These are phyloP conservation scores for Didymella arachidicola DNA, from an alignment of 2,329 filamentous ascomycete genomes.

Conservation along the genomic window DNA sequence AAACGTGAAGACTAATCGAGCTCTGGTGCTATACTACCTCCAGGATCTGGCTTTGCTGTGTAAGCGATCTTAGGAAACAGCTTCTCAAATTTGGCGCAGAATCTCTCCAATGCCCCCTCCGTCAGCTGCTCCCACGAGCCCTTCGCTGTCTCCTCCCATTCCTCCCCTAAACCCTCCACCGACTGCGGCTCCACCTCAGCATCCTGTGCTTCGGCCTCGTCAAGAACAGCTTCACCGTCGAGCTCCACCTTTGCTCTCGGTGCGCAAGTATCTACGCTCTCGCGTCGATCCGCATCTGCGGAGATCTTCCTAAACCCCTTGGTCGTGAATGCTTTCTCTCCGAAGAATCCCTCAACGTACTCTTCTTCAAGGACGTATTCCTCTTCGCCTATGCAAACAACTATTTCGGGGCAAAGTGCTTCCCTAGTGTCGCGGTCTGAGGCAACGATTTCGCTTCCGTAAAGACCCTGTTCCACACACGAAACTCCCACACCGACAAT, in stretches of 20 bases:
- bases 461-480: slow-evolving; percentile 24
- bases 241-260: slow-evolving; percentile 6
- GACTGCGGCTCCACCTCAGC: slow-evolving; percentile 7
- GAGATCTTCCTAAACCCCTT: background rate
- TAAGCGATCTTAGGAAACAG: background rate
- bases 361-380: slow-evolving; percentile 4
- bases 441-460: slow-evolving; percentile 18
- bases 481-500: slow-evolving; percentile 22
- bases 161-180: background rate
- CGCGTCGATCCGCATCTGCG: background rate
- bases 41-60: slow-evolving; percentile 5
- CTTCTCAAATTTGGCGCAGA: background rate
- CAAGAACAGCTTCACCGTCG: background rate
- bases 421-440: slow-evolving; percentile 21
- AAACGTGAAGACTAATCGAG: background rate
- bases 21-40: slow-evolving; percentile 4
- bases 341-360: background rate
- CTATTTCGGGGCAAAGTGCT: slow-evolving; percentile 14
- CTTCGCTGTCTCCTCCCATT: background rate
- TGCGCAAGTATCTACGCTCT: background rate
- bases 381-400: slow-evolving; percentile 7
- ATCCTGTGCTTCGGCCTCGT: slow-evolving; percentile 1
- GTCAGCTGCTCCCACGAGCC: slow-evolving; percentile 17
- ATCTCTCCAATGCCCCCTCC: slow-evolving; percentile 11
- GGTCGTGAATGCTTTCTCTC: background rate